Conservation (phyloP, 1,139 yeast genomes). For the Suhomyces taliae region DNA sequence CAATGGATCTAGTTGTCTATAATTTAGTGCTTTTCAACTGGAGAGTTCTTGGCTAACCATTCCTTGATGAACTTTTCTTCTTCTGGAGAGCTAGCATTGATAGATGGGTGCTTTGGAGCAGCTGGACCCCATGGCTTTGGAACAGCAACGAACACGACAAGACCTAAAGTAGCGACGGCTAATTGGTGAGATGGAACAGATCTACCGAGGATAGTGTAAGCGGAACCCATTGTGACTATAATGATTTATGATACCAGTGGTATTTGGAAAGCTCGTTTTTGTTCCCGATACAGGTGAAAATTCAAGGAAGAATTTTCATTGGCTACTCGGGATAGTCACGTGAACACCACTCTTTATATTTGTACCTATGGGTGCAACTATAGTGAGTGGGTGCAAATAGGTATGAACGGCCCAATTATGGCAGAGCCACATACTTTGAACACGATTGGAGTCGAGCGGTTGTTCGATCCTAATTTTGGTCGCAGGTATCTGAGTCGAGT, state of each 20-base stretch:
- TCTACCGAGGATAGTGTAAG: slow-evolving; percentile 76
- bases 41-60: slow-evolving; percentile 39
- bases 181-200: slow-evolving; percentile 72
- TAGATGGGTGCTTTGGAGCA: slow-evolving; percentile 61
- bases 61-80: slow-evolving; percentile 74
- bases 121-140: slow-evolving; percentile 71
- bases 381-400: background rate
- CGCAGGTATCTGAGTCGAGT: background rate
- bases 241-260: background rate
- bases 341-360: background rate
- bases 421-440: slow-evolving; percentile 1
- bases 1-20: background rate
- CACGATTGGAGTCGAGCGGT: slow-evolving; percentile 1
- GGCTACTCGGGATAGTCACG: slow-evolving; percentile 10
- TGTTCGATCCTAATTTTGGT: background rate
- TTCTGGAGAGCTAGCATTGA: slow-evolving; percentile 78
- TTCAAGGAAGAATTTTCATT: slow-evolving; percentile 11
- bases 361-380: background rate
- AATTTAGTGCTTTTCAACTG: slow-evolving; percentile 33
- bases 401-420: background rate
- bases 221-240: slow-evolving; percentile 63
- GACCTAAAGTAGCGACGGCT: slow-evolving; percentile 68
- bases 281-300: slow-evolving; percentile 5
- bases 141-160: slow-evolving; percentile 53
- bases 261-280: slow-evolving; percentile 1